Evolutionary conservation across 2,329 filamentous ascomycete genomes (phyloP).

Genomic region (Aspergillus transmontanensis): DNA sequence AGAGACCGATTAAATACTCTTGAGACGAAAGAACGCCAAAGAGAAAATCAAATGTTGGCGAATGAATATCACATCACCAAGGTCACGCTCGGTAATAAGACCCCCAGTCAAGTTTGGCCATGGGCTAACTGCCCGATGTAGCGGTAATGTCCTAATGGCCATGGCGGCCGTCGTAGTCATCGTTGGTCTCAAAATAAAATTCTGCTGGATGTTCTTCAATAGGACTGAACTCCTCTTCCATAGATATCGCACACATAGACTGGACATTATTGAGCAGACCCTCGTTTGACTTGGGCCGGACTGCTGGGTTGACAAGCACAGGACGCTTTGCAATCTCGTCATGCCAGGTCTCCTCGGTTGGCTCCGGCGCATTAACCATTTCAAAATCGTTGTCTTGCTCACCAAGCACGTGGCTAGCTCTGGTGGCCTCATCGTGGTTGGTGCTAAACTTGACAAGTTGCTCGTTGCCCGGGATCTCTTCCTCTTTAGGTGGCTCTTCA

Average conservation of each 20-base stretch:
- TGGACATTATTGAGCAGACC: constrained; percentile 59
- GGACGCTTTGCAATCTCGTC: constrained; percentile 58
- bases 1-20: constrained; percentile 12
- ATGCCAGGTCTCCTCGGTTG: constrained; percentile 50
- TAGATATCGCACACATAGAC: constrained; percentile 36
- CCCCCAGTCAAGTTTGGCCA: not conserved
- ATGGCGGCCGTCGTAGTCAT: constrained; percentile 24
- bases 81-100: not conserved
- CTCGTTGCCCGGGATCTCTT: constrained; percentile 74
- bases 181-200: constrained; percentile 60
- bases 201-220: constrained; percentile 35
- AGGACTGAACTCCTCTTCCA: constrained; percentile 36
- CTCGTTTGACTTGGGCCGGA: constrained; percentile 64
- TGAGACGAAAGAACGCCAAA: constrained; percentile 2
- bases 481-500: constrained; percentile 46
- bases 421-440: constrained; percentile 48
- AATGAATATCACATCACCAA: constrained; percentile 10
- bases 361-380: constrained; percentile 17
- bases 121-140: not conserved
- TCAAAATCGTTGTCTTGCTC: constrained; percentile 53
- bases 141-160: constrained; percentile 3
- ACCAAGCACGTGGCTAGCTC: constrained; percentile 53
- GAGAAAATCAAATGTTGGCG: constrained; percentile 1
- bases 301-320: constrained; percentile 63
- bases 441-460: constrained; percentile 64